Evolutionary conservation across 2,329 filamentous ascomycete genomes (phyloP).

Genomic region (Trichoderma sp.): DNA sequence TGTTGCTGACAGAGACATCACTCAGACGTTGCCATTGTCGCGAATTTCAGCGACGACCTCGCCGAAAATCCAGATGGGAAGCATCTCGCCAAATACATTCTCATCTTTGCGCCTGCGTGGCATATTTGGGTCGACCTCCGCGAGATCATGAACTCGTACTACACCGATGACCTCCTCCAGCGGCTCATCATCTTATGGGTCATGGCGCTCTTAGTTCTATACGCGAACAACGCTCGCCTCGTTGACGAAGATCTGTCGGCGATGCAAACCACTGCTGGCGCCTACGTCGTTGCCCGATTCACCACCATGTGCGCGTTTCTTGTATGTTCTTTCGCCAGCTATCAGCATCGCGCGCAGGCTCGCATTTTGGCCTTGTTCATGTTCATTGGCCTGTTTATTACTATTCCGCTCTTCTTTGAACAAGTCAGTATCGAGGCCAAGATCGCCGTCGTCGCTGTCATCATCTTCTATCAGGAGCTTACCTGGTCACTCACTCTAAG

Average conservation of each 20-base stretch:
- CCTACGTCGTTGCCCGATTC: conserved; percentile 49
- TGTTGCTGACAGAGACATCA: neutral
- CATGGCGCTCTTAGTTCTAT: conserved; percentile 52
- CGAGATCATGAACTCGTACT: conserved; percentile 55
- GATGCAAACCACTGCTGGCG: conserved; percentile 48
- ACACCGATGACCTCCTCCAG: conserved; percentile 52
- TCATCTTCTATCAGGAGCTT: conserved; percentile 45
- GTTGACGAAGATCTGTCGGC: conserved; percentile 47
- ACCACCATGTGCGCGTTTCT: conserved; percentile 45
- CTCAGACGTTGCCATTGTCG: conserved; percentile 49
- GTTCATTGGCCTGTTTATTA: conserved; percentile 43
- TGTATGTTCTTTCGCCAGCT: conserved; percentile 48
- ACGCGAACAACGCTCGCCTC: conserved; percentile 49
- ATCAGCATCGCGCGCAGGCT: conserved; percentile 50
- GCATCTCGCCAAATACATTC: conserved; percentile 50
- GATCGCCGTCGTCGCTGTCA: conserved; percentile 45
- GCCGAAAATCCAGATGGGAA: conserved; percentile 47
- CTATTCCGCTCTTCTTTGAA: conserved; percentile 48
- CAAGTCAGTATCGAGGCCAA: conserved; percentile 44
- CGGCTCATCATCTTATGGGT: conserved; percentile 52
- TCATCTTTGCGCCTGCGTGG: conserved; percentile 52
- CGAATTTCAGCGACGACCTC: conserved; percentile 52
- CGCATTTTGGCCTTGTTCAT: conserved; percentile 48
- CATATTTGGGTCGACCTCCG: conserved; percentile 53
- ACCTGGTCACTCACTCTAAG: conserved; percentile 49